Percentiles rank a stretch among this genome's conserved stretches.
These are phyloP conservation scores for Penicillium sp. DNA, from an alignment of 2,329 filamentous ascomycete genomes.

Conservation along the genomic window DNA sequence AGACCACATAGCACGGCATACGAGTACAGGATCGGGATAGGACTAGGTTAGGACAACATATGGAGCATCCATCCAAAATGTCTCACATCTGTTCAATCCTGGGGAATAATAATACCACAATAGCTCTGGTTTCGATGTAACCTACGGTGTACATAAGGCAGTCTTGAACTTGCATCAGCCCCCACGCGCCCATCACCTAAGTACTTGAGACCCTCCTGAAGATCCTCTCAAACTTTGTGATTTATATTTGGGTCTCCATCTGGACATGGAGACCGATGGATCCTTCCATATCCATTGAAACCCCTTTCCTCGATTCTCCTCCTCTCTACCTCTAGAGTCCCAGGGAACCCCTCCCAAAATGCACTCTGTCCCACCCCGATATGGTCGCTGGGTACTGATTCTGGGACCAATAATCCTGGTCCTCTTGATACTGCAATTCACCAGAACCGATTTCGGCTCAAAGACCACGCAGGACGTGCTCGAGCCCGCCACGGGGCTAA, in stretches of 20 bases:
- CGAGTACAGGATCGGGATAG: not conserved
- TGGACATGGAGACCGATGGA: conserved; percentile 5
- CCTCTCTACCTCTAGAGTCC: conserved; percentile 11
- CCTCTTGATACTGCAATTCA: conserved; percentile 17
- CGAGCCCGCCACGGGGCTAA: not conserved
- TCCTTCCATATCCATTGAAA: not conserved
- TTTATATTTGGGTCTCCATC: conserved; percentile 1
- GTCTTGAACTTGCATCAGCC: conserved; percentile 5
- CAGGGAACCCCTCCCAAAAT: conserved; percentile 5
- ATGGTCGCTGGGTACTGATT: conserved; percentile 21
- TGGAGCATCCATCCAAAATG: not conserved
- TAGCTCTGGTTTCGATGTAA: not conserved
- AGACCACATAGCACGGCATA: not conserved
- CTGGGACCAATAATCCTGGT: conserved; percentile 13
- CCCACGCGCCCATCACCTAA: conserved; percentile 10
- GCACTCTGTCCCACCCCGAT: conserved; percentile 18
- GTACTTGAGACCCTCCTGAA: conserved; percentile 5
- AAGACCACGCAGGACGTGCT: conserved; percentile 9
- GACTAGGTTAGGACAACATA: not conserved
- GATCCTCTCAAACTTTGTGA: not conserved
- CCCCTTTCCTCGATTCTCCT: conserved; percentile 9
- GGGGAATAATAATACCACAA: conserved; percentile 8
- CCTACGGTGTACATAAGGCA: not conserved
- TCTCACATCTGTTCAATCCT: not conserved
- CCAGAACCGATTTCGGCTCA: conserved; percentile 1